A percentile compares a stretch with the other conserved stretches of the same genome.
Conservation (phyloP, 306 rosid genomes). For the Prosopis cineraria region DNA sequence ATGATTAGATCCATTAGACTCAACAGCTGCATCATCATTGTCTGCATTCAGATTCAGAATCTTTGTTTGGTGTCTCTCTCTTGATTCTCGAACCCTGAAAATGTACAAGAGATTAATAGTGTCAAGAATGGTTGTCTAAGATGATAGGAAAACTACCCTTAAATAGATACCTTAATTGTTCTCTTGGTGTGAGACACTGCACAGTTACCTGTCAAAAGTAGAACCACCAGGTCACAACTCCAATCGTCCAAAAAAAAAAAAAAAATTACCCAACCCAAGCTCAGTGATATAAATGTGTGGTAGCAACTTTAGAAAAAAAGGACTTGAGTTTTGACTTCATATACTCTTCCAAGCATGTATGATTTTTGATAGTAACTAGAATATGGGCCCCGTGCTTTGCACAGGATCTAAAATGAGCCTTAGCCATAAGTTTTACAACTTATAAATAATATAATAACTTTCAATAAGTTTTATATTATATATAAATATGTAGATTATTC, state of each 20-base stretch:
- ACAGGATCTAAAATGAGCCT: not conserved
- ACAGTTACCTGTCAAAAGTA: slow-evolving; percentile 48
- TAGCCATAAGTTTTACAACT: not conserved
- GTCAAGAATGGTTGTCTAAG: slow-evolving; percentile 10
- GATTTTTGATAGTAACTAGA: not conserved
- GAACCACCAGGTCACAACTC: slow-evolving; percentile 40
- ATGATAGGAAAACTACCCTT: slow-evolving; percentile 13
- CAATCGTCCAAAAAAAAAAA: not conserved
- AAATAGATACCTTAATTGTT: slow-evolving; percentile 44
- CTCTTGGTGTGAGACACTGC: slow-evolving; percentile 52
- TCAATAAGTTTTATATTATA: not conserved
- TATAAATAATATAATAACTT: not conserved
- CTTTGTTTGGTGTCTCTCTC: slow-evolving; percentile 38
- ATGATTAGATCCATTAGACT: slow-evolving; percentile 43
- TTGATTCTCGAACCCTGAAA: slow-evolving; percentile 49
- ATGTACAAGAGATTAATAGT: slow-evolving; percentile 35
- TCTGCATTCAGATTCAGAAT: slow-evolving; percentile 35
- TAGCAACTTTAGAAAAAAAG: slow-evolving; percentile 18
- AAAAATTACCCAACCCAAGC: not conserved
- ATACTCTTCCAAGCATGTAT: not conserved
- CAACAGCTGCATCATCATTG: slow-evolving; percentile 34
- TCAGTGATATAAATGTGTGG: not conserved
- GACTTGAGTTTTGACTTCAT: slow-evolving; percentile 18
- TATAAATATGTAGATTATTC: not conserved
- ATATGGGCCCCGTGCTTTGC: not conserved